Conservation (phyloP, 163 green algal genomes). For the Chloroidium sp. region DNA sequence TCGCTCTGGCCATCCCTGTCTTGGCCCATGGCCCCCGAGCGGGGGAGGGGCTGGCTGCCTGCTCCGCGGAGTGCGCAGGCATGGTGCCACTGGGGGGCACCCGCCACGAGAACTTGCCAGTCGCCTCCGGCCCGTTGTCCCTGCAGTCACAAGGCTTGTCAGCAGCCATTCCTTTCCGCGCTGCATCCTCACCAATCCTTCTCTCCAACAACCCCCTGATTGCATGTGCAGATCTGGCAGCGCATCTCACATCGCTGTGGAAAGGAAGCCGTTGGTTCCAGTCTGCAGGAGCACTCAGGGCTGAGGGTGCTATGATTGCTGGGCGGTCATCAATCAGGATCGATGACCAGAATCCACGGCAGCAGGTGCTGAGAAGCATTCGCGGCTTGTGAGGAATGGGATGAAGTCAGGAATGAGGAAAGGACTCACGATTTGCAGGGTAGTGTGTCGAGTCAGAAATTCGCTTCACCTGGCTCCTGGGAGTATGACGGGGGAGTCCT, state of each 20-base stretch:
- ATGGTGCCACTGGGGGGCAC: not conserved
- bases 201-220: not conserved
- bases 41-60: not conserved
- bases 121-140: not conserved
- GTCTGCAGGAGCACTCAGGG: not conserved
- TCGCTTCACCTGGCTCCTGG: not conserved
- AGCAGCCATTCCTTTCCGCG: not conserved
- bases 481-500: not conserved
- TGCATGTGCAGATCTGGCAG: not conserved
- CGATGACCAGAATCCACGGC: no score
- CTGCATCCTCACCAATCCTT: not conserved
- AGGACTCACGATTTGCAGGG: no score
- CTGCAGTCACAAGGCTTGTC: not conserved
- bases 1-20: conserved; percentile 12
- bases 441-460: no score
- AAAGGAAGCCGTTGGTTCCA: not conserved
- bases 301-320: not conserved
- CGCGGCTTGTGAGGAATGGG: no score
- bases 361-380: no score
- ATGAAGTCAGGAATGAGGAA: no score
- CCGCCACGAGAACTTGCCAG: not conserved
- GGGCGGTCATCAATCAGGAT: not conserved
- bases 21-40: conserved; percentile 16
- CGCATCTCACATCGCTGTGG: not conserved
- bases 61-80: not conserved